Evolutionary conservation across 768 basidiomycete species (phyloP).

Genomic region (Coprinopsis marcescibilis): DNA sequence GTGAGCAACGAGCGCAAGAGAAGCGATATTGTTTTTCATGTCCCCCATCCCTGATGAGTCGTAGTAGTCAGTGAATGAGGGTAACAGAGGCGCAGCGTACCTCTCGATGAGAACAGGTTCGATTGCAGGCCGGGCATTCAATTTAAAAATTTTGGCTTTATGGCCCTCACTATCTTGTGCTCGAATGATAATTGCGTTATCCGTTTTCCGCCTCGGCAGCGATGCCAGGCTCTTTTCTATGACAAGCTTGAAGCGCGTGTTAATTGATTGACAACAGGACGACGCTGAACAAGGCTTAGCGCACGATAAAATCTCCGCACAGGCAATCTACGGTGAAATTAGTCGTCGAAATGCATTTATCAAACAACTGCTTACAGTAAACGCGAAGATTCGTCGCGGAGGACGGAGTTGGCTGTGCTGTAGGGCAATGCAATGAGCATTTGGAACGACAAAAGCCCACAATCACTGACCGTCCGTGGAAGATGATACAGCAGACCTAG

Average conservation of each 20-base stretch:
- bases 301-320: conserved; percentile 81
- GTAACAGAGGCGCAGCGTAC: conserved; percentile 32
- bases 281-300: conserved; percentile 21
- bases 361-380: conserved; percentile 62
- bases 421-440: conserved; percentile 8
- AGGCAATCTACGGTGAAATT: conserved; percentile 58
- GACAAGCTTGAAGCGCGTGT: conserved; percentile 50
- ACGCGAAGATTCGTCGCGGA: conserved; percentile 73
- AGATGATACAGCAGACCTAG: conserved; percentile 82
- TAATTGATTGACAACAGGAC: not conserved
- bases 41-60: conserved; percentile 45
- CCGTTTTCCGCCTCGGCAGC: conserved; percentile 68
- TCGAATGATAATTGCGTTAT: conserved; percentile 76
- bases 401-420: conserved; percentile 76
- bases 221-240: conserved; percentile 69
- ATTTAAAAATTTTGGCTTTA: conserved; percentile 75
- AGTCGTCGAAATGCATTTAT: conserved; percentile 10
- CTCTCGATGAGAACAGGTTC: conserved; percentile 76
- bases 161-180: conserved; percentile 54
- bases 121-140: conserved; percentile 67
- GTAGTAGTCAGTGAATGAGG: not conserved
- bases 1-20: conserved; percentile 59
- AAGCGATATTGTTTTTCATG: conserved; percentile 75
- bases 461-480: conserved; percentile 76
- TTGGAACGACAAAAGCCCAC: not conserved